A percentile compares a stretch with the other conserved stretches of the same genome.
phyloP scores from a whole-genome alignment of 371 early-diverging fungal species.

The Mucor plumbeus region DNA sequence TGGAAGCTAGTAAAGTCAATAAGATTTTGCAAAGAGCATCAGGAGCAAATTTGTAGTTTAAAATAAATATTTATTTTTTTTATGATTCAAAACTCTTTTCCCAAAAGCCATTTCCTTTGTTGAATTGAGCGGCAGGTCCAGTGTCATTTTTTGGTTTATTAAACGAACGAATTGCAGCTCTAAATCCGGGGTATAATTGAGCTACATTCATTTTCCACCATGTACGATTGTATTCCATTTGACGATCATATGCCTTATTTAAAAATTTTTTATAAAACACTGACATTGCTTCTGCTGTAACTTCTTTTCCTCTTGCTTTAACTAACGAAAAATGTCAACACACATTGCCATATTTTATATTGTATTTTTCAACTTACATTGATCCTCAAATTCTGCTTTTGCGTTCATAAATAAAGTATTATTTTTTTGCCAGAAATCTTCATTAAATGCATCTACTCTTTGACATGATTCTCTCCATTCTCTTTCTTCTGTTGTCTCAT shows the following conservation, averaged over 20 bases:
- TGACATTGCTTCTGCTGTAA: slow-evolving; percentile 76
- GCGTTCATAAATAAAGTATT: slow-evolving; percentile 71
- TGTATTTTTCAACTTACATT: slow-evolving; percentile 44
- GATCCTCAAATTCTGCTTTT: slow-evolving; percentile 68
- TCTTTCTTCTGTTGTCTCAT: slow-evolving; percentile 64
- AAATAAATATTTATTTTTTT: slow-evolving; percentile 14
- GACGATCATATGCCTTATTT: slow-evolving; percentile 70
- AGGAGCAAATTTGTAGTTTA: slow-evolving; percentile 28
- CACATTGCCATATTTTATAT: background rate
- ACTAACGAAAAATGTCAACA: slow-evolving; percentile 26
- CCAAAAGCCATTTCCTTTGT: slow-evolving; percentile 47
- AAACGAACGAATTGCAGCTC: slow-evolving; percentile 57
- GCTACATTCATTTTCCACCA: slow-evolving; percentile 78
- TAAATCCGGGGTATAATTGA: slow-evolving; percentile 72
- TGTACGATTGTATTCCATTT: slow-evolving; percentile 75
- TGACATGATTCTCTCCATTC: slow-evolving; percentile 63
- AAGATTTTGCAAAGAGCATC: slow-evolving; percentile 58
- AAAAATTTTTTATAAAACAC: slow-evolving; percentile 81
- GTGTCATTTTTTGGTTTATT: slow-evolving; percentile 13
- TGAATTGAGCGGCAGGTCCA: slow-evolving; percentile 3
- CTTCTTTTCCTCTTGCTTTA: slow-evolving; percentile 43
- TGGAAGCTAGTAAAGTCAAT: slow-evolving; percentile 65
- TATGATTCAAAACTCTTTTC: slow-evolving; percentile 59
- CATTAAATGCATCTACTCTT: slow-evolving; percentile 66
- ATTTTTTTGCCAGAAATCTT: slow-evolving; percentile 79